Base-by-base conservation (phyloP, 805 yeast genomes). In the Pichia cephalocereana region DNA sequence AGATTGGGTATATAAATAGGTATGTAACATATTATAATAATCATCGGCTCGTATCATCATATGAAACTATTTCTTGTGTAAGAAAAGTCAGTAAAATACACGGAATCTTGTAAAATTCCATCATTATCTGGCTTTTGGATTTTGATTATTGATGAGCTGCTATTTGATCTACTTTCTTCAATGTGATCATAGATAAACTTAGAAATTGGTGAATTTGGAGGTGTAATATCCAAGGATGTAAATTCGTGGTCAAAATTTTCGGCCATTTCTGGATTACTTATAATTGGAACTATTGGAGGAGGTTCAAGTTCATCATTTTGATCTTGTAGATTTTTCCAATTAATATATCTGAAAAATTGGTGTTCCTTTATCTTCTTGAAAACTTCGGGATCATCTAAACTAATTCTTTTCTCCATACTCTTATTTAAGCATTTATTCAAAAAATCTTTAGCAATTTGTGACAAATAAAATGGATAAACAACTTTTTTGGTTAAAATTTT, bases 221-320 rank as follows among this genome's bases (percentile, higher is more conserved):
- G 69, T 0, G 68, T 73, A 41, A 81, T 70, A 38, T 74, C 72
- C 82, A 86, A 74, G 9, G 74, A 74, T 0, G 96, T 88, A 65
- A 88, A 88, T 51, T 85, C 90, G 10, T 73, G 65, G 53, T 86
- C 87, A 60, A 88, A 88, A 58, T 88, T 88, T 61, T 88, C 96
- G 0, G 96, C 96, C 47, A 84, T 61, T 42, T 72, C 81, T 26
- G 95, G 91, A 58, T 87, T 81, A 0, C 95, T 84, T 40, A 89
- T 77, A 7, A 86, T 66, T 0, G 96, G 96, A n/a, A 80, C 68
- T 36, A 88, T 82, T 0, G 96, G 96, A 1, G 96, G 95, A 2
- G 96, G 95, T 46, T 69, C 66, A 8, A 76, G 64, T 1, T 65
- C 64, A 30, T 65, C 69, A 43, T 72, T 69, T 26, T 82, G 79